Percentiles rank a stretch among this genome's conserved stretches.
These are phyloP conservation scores for Acanthamoeba sp. DNA, from an alignment of 208 protist species.

Conservation along the genomic window DNA sequence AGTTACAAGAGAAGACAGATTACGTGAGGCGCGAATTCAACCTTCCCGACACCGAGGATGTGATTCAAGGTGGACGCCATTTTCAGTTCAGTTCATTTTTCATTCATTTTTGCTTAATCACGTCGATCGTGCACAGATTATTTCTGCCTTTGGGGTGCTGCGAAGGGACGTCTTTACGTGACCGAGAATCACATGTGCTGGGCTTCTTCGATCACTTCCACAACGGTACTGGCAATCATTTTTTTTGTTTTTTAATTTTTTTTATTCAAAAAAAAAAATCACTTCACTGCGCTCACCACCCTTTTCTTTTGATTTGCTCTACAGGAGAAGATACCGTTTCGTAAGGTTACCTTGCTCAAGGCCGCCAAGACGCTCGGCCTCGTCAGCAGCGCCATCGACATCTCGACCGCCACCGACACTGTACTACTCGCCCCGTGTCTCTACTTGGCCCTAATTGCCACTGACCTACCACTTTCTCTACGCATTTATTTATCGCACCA, in stretches of 20 bases:
- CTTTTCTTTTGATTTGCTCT: background rate
- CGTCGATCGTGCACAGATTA: background rate
- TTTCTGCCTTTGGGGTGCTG: conserved; percentile 29
- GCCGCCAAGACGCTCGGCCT: conserved; percentile 37
- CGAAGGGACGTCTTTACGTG: conserved; percentile 45
- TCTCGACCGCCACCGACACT: background rate
- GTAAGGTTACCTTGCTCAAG: conserved; percentile 22
- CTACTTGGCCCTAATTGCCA: background rate
- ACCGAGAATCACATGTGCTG: conserved; percentile 65
- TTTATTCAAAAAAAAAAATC: conserved; percentile 32
- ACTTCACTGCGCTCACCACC: background rate
- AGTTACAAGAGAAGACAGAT: conserved; percentile 42
- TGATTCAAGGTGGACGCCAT: background rate
- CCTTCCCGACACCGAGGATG: conserved; percentile 51
- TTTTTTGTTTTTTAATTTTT: conserved; percentile 31
- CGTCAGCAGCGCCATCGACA: conserved; percentile 43
- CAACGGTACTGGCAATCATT: background rate
- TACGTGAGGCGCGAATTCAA: conserved; percentile 57
- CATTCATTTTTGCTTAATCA: background rate
- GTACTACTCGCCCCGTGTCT: background rate
- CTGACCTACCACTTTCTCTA: background rate
- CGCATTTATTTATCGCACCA: too few relatives aligned
- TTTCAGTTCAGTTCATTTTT: background rate
- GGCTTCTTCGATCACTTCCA: conserved; percentile 41
- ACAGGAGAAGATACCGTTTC: conserved; percentile 65